Conservation (phyloP, 2,329 filamentous ascomycete species). For the Ambrosiella cleistominuta region DNA sequence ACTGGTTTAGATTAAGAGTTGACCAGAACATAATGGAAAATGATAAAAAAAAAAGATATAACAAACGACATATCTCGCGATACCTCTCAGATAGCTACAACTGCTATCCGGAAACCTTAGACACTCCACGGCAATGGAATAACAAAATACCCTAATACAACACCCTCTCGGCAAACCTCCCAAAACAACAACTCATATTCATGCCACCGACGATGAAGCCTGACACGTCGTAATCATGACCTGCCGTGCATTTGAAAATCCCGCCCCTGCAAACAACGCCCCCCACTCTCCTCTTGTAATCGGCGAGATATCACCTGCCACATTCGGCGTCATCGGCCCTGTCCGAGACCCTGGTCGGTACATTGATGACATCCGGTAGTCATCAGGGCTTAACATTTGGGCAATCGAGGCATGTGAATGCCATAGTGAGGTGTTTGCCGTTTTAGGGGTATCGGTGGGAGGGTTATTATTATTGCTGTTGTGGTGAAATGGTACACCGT, state of each 20-base stretch:
- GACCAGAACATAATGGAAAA: conserved; percentile 6
- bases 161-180: neutral
- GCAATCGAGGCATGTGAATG: conserved; percentile 9
- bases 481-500: neutral
- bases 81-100: neutral
- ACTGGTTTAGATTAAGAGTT: neutral
- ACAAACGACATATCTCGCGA: neutral
- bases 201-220: neutral
- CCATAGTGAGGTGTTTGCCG: neutral
- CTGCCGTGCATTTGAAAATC: neutral
- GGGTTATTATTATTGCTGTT: neutral
- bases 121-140: neutral
- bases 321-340: conserved; percentile 39
- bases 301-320: conserved; percentile 44
- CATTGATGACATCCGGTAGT: conserved; percentile 1
- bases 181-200: neutral
- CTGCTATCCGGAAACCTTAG: neutral
- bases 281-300: conserved; percentile 46
- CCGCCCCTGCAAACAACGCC: conserved; percentile 22
- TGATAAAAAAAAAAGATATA: neutral
- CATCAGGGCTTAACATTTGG: conserved; percentile 7
- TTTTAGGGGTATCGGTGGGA: neutral
- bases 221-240: neutral
- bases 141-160: neutral
- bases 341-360: conserved; percentile 15